Evolutionary conservation across 169 alveolate species (phyloP).

Genomic region (Plasmodium reichenowi): DNA sequence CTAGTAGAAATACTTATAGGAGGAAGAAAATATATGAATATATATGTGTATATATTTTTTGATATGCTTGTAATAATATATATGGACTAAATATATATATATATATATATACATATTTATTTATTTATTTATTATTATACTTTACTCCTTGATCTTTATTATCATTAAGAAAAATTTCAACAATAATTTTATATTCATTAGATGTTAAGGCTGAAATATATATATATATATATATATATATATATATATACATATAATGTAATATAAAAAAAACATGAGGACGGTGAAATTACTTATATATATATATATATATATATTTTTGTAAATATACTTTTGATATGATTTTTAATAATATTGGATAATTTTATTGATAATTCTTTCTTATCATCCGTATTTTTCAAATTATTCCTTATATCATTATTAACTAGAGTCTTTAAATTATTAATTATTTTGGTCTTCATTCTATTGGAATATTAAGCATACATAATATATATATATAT

Average conservation of each 20-base stretch:
- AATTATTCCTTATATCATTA: constrained; percentile 21
- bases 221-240: not conserved
- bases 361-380: constrained; percentile 30
- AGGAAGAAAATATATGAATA: not conserved
- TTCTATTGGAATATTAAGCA: constrained; percentile 14
- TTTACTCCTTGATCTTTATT: constrained; percentile 63
- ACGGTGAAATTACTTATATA: not conserved
- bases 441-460: constrained; percentile 56
- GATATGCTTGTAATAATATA: not conserved
- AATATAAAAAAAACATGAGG: not conserved
- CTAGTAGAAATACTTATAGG: constrained; percentile 53
- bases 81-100: not conserved
- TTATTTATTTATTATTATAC: constrained; percentile 7
- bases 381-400: constrained; percentile 15
- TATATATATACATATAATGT: not conserved
- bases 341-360: constrained; percentile 56
- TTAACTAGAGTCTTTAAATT: constrained; percentile 45
- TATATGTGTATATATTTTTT: not conserved
- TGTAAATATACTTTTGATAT: constrained; percentile 26
- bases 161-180: constrained; percentile 65
- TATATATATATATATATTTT: not conserved
- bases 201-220: constrained; percentile 43
- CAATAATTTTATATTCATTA: constrained; percentile 44
- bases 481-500: not conserved
- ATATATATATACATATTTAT: not conserved